Conservation (phyloP, 2,329 filamentous ascomycete species). For the Xylaria polymorpha region DNA sequence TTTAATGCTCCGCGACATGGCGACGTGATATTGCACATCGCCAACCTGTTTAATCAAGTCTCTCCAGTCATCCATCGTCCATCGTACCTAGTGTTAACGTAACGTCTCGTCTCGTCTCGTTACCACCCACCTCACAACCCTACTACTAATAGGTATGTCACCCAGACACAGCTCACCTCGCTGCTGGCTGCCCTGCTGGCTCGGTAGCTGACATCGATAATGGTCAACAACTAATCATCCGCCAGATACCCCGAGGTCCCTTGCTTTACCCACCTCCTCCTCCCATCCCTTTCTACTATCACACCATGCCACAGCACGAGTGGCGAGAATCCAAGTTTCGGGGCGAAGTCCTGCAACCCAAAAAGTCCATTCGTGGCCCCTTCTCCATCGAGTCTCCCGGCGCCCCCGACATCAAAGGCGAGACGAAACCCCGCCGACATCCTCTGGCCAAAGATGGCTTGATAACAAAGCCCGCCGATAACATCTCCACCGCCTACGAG, state of each 20-base stretch:
- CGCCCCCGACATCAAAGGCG: slow-evolving; percentile 72
- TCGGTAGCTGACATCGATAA: not conserved
- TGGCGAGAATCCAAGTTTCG: slow-evolving; percentile 50
- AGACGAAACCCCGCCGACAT: slow-evolving; percentile 79
- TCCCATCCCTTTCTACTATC: not conserved
- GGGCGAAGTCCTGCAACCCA: slow-evolving; percentile 52
- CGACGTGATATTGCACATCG: slow-evolving; percentile 15
- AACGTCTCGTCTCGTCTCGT: not conserved
- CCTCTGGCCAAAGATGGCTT: slow-evolving; percentile 71
- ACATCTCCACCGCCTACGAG: slow-evolving; percentile 79
- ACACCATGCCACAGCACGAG: slow-evolving; percentile 43
- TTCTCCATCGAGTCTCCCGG: slow-evolving; percentile 77
- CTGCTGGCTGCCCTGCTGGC: not conserved
- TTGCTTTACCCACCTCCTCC: not conserved
- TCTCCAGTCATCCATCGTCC: not conserved
- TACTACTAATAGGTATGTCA: slow-evolving; percentile 18
- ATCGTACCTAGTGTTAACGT: not conserved
- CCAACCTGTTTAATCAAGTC: not conserved
- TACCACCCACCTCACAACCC: not conserved
- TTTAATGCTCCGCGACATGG: slow-evolving; percentile 9
- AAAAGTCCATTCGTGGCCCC: slow-evolving; percentile 69
- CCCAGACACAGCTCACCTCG: not conserved
- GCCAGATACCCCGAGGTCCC: slow-evolving; percentile 6
- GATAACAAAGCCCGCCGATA: slow-evolving; percentile 68
- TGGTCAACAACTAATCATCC: slow-evolving; percentile 4